Percentiles rank a stretch among this genome's conserved stretches.
phyloP scores from a whole-genome alignment of 2,329 filamentous ascomycete genomes.

The Neospermospora avenae region DNA sequence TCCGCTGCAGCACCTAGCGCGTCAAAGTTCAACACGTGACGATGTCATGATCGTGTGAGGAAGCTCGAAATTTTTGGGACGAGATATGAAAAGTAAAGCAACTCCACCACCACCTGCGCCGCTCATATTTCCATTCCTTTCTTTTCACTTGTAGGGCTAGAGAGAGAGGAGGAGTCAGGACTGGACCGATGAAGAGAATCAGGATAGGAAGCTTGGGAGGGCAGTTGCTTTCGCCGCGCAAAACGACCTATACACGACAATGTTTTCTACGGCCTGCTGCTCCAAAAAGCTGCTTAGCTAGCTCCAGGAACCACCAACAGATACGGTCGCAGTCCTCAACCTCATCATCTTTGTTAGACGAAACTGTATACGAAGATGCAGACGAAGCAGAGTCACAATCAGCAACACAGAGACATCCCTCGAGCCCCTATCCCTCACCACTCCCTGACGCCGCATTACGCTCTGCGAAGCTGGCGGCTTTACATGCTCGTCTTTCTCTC shows the following conservation, averaged over 20 bases:
- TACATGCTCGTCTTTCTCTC: constrained; percentile 85
- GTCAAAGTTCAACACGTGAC: not conserved
- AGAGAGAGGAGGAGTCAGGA: constrained; percentile 23
- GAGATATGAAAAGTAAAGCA: constrained; percentile 19
- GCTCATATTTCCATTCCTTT: not conserved
- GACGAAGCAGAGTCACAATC: not conserved
- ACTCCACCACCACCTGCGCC: constrained; percentile 14
- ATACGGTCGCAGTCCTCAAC: constrained; percentile 22
- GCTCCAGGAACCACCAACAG: constrained; percentile 17
- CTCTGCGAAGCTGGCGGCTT: constrained; percentile 87
- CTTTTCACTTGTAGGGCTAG: constrained; percentile 10
- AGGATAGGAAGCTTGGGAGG: constrained; percentile 56
- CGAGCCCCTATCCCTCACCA: constrained; percentile 59
- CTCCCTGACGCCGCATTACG: constrained; percentile 60
- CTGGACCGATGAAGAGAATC: constrained; percentile 55
- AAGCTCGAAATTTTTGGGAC: constrained; percentile 25
- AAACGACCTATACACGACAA: constrained; percentile 33
- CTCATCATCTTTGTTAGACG: constrained; percentile 15
- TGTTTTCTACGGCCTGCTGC: constrained; percentile 38
- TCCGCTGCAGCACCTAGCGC: constrained; percentile 20
- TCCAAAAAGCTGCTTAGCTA: constrained; percentile 31
- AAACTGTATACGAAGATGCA: constrained; percentile 31
- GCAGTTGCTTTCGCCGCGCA: constrained; percentile 49
- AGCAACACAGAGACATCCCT: constrained; percentile 38
- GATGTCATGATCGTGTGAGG: constrained; percentile 18